Conservation (phyloP, 1,284 basidiomycete genomes). For the Cutaneotrichosporon cutaneum region DNA sequence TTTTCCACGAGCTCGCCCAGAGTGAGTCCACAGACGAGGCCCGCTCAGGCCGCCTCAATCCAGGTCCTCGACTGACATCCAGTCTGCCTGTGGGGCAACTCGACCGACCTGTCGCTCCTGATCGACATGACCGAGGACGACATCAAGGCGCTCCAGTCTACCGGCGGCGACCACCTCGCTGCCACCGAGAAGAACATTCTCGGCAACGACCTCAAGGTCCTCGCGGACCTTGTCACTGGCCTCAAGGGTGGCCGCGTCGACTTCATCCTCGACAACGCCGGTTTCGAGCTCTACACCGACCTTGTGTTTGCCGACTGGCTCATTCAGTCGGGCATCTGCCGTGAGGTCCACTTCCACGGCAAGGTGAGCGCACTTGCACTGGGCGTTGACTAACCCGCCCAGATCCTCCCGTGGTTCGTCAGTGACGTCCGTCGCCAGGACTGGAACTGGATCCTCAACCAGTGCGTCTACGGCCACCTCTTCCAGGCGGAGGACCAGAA, state of each 20-base stretch:
- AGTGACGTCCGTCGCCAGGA: constrained; percentile 97
- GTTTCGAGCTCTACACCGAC: constrained; percentile 96
- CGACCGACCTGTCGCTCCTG: constrained; percentile 91
- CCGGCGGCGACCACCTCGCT: constrained; percentile 90
- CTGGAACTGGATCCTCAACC: constrained; percentile 91
- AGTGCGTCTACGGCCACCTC: constrained; percentile 80
- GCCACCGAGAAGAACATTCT: constrained; percentile 86
- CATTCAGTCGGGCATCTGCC: constrained; percentile 84
- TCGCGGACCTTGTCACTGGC: constrained; percentile 79
- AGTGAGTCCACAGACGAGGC: constrained; percentile 48
- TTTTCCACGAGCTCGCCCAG: constrained; percentile 95
- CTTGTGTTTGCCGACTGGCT: constrained; percentile 85
- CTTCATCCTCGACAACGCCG: constrained; percentile 63
- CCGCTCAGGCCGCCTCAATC: constrained; percentile 5
- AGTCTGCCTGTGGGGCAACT: constrained; percentile 94
- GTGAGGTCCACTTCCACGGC: constrained; percentile 75
- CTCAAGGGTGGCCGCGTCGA: constrained; percentile 81
- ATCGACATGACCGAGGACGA: constrained; percentile 99
- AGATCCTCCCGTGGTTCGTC: constrained; percentile 66
- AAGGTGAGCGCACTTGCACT: too few species aligned
- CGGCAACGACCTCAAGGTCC: constrained; percentile 59
- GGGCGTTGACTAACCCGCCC: too few species aligned
- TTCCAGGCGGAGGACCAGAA: constrained; percentile 59
- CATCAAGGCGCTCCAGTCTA: constrained; percentile 95
- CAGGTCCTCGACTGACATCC: constrained; percentile 19